phyloP scores from a whole-genome alignment of 345 rosid species.

The Excoecaria agallocha region DNA sequence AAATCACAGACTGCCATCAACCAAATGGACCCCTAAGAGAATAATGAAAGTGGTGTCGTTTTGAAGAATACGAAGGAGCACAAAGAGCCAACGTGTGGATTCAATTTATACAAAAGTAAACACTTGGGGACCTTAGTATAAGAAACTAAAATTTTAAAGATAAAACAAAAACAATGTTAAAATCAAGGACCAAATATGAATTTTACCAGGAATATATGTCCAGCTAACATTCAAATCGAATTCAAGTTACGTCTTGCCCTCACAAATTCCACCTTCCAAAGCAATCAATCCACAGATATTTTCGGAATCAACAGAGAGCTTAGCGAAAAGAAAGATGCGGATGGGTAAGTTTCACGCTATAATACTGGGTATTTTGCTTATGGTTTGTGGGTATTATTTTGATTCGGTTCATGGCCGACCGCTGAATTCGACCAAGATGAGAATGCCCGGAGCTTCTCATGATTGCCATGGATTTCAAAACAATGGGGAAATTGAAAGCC shows the following conservation, averaged over 20 bases:
- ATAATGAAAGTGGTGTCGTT: no score
- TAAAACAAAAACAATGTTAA: no score
- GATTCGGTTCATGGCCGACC: constrained; percentile 38
- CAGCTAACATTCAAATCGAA: background rate
- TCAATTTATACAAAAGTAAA: no score
- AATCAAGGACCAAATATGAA: no score
- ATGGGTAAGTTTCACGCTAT: constrained; percentile 22
- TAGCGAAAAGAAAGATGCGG: background rate
- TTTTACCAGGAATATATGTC: no score
- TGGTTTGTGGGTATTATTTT: constrained; percentile 25
- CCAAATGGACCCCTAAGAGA: no score
- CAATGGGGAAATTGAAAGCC: constrained; percentile 45
- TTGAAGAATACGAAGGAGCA: no score
- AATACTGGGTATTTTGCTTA: constrained; percentile 24
- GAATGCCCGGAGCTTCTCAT: constrained; percentile 38
- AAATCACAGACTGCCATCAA: no score
- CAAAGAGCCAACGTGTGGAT: no score
- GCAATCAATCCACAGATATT: no score
- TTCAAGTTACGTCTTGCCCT: background rate
- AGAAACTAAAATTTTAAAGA: no score
- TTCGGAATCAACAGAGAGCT: background rate
- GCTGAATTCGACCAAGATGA: constrained; percentile 35
- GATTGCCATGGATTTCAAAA: constrained; percentile 33
- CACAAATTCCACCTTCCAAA: background rate
- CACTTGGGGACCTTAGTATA: no score